A percentile compares a stretch with the other conserved stretches of the same genome.
These are phyloP conservation scores for Paradendryphiella salina DNA, from an alignment of 2,329 filamentous ascomycete species.

Conservation along the genomic window DNA sequence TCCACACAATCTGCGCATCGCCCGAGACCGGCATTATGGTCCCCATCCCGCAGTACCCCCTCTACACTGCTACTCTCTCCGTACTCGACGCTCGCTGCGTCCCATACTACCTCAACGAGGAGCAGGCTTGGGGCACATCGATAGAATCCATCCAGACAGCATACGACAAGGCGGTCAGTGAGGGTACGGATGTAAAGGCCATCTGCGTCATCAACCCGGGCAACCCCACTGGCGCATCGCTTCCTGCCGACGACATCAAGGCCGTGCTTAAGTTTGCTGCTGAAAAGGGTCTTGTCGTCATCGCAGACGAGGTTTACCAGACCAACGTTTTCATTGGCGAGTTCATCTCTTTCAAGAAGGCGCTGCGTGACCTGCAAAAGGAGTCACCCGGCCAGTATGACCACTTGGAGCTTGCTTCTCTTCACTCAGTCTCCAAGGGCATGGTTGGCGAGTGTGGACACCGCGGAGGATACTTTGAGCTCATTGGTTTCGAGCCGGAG, in stretches of 20 bases:
- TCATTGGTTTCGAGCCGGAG: constrained; percentile 81
- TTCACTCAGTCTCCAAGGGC: constrained; percentile 95
- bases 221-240: constrained; percentile 90
- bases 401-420: constrained; percentile 81
- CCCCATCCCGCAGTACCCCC: constrained; percentile 95
- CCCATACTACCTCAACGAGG: constrained; percentile 91
- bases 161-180: constrained; percentile 71
- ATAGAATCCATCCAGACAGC: constrained; percentile 74
- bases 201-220: constrained; percentile 98
- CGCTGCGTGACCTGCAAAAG: constrained; percentile 78
- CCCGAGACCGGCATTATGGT: constrained; percentile 82
- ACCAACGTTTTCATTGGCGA: constrained; percentile 95
- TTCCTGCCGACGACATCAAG: constrained; percentile 77
- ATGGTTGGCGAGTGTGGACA: constrained; percentile 99
- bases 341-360: constrained; percentile 94
- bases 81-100: constrained; percentile 84
- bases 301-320: constrained; percentile 98
- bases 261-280: constrained; percentile 85
- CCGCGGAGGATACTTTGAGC: constrained; percentile 96
- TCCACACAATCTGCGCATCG: constrained; percentile 82
- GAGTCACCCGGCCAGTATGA: constrained; percentile 72
- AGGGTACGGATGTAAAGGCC: constrained; percentile 84
- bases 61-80: constrained; percentile 91
- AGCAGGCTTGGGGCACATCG: constrained; percentile 84
- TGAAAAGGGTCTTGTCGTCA: constrained; percentile 80